phyloP scores from a whole-genome alignment of 129 eudicot species.

The Dittrichia graveolens region DNA sequence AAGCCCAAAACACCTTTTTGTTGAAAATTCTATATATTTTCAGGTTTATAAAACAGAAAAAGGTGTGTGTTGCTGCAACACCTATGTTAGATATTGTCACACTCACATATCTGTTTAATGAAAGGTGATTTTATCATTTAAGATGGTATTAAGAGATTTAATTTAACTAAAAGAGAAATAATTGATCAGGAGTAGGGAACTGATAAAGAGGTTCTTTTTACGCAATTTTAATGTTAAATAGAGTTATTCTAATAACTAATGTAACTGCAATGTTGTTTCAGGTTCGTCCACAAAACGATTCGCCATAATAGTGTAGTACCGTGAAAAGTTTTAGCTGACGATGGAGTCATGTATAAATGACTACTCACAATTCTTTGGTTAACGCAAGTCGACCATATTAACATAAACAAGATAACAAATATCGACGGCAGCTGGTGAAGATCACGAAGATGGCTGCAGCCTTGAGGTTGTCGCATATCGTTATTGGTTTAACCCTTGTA shows the following conservation, averaged over 20 bases:
- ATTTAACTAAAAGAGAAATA: too few relatives aligned
- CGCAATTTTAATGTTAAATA: too few relatives aligned
- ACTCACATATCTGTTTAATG: too few relatives aligned
- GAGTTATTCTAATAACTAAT: background rate
- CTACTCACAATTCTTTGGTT: constrained; percentile 24
- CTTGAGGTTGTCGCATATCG: background rate
- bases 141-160: too few relatives aligned
- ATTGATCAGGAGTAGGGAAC: too few relatives aligned
- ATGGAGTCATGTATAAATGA: constrained; percentile 13
- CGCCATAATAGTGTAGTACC: constrained; percentile 12
- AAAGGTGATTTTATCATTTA: too few relatives aligned
- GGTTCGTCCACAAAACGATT: constrained; percentile 39
- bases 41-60: too few relatives aligned
- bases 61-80: too few relatives aligned
- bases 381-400: constrained; percentile 9
- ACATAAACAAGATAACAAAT: background rate
- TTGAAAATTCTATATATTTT: too few relatives aligned
- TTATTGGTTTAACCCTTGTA: constrained; percentile 11
- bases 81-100: too few relatives aligned
- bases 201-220: too few relatives aligned
- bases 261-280: constrained; percentile 25
- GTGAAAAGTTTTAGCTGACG: constrained; percentile 19
- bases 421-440: background rate
- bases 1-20: too few relatives aligned
- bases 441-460: background rate